Evolutionary conservation across 140 eudicot species (phyloP).

Genomic region (Erigeron philadelphicus): DNA sequence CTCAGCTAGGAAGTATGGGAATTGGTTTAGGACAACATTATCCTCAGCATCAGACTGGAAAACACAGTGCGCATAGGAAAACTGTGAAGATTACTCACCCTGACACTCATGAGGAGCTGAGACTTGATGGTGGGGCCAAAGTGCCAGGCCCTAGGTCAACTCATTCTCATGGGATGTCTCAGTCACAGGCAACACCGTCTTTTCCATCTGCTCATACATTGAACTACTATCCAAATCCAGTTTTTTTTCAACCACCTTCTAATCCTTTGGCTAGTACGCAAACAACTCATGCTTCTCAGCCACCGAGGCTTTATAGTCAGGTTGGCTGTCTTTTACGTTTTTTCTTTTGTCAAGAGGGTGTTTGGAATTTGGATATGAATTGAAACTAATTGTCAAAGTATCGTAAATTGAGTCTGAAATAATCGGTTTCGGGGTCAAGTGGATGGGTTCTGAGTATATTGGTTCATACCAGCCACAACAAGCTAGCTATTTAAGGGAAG

Average conservation of each 20-base stretch:
- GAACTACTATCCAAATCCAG: constrained; percentile 38
- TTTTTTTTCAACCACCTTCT: constrained; percentile 30
- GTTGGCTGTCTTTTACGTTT: constrained; percentile 23
- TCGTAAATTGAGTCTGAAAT: no score
- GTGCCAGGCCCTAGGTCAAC: constrained; percentile 36
- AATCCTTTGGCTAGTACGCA: constrained; percentile 34
- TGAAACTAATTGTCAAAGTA: no score
- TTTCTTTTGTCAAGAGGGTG: no score
- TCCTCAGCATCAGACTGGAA: constrained; percentile 42
- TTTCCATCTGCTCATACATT: constrained; percentile 35
- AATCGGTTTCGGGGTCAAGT: no score
- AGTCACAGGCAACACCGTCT: constrained; percentile 49
- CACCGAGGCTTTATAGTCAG: constrained; percentile 52
- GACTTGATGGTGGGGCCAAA: constrained; percentile 37
- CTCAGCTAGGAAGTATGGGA: constrained; percentile 70
- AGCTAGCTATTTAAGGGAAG: no score
- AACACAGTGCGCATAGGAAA: constrained; percentile 38
- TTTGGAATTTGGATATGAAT: no score
- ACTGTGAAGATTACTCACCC: constrained; percentile 91
- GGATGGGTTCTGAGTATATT: no score
- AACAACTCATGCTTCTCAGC: constrained; percentile 42
- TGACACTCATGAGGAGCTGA: constrained; percentile 74
- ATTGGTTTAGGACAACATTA: constrained; percentile 44
- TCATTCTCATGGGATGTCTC: constrained; percentile 48
- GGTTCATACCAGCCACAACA: no score